Evolutionary conservation across 1,284 basidiomycete species (phyloP).

Genomic region (Ceratobasidium sp.): DNA sequence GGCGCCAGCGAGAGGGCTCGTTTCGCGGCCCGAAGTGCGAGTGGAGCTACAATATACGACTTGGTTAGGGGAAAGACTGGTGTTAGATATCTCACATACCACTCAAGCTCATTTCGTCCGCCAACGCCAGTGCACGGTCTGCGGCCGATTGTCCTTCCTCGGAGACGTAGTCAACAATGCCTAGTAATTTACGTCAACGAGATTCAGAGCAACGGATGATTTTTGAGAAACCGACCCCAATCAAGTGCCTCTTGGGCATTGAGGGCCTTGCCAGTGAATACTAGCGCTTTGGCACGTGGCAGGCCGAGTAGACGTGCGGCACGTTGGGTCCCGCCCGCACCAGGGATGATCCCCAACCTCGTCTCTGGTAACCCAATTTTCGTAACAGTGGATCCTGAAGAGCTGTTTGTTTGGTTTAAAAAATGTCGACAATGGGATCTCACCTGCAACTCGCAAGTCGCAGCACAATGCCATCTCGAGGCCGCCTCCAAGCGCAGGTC

Average conservation of each 20-base stretch:
- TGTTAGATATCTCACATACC: slow-evolving; percentile 56
- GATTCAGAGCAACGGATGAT: neutral
- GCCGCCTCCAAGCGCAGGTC: slow-evolving; percentile 90
- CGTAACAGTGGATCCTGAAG: slow-evolving; percentile 62
- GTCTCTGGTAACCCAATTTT: slow-evolving; percentile 87
- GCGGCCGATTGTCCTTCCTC: slow-evolving; percentile 63
- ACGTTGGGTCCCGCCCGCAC: slow-evolving; percentile 93
- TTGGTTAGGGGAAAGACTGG: neutral
- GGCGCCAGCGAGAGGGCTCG: slow-evolving; percentile 82
- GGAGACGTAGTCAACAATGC: slow-evolving; percentile 82
- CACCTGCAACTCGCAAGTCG: slow-evolving; percentile 87
- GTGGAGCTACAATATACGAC: slow-evolving; percentile 65
- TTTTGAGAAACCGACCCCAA: slow-evolving; percentile 63
- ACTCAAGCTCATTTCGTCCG: slow-evolving; percentile 69
- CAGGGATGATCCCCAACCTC: slow-evolving; percentile 90
- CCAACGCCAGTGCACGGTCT: slow-evolving; percentile 70
- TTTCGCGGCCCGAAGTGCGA: slow-evolving; percentile 90
- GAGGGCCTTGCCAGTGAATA: slow-evolving; percentile 77
- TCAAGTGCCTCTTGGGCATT: slow-evolving; percentile 73
- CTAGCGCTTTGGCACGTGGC: slow-evolving; percentile 86
- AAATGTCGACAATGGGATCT: slow-evolving; percentile 24
- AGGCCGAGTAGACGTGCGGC: slow-evolving; percentile 81
- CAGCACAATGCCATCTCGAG: slow-evolving; percentile 87
- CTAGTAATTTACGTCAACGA: slow-evolving; percentile 51
- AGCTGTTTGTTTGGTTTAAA: neutral